These are phyloP conservation scores for Lentinus polychrous DNA, from an alignment of 1,284 basidiomycete species.

Conservation along the genomic window DNA sequence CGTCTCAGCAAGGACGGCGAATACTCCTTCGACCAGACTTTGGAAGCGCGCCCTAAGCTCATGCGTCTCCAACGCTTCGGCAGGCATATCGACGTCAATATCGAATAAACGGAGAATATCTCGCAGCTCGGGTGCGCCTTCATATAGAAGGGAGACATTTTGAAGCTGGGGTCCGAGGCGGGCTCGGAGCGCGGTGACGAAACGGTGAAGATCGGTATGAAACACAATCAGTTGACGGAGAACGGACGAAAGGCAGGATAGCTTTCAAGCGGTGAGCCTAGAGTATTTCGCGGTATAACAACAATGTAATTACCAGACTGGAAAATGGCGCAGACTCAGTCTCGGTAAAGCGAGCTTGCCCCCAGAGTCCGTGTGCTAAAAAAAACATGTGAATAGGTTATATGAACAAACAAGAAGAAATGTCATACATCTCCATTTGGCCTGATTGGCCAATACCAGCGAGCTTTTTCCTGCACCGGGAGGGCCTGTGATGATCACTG, in stretches of 20 bases:
- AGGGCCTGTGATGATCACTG: conserved; percentile 55
- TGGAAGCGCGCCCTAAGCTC: conserved; percentile 64
- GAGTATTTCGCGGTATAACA: neutral
- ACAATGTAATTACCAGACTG: conserved; percentile 40
- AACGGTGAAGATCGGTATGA: conserved; percentile 61
- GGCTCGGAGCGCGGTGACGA: conserved; percentile 49
- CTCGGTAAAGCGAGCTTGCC: conserved; percentile 64
- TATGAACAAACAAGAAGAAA: conserved; percentile 2
- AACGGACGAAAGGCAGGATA: conserved; percentile 60
- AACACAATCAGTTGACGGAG: conserved; percentile 67
- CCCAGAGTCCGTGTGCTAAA: conserved; percentile 64
- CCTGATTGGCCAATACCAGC: conserved; percentile 58
- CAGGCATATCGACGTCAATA: conserved; percentile 42
- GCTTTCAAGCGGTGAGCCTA: conserved; percentile 26
- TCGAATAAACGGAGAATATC: conserved; percentile 53
- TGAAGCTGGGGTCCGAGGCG: conserved; percentile 60
- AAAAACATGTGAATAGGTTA: conserved; percentile 3
- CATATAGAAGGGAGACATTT: conserved; percentile 61
- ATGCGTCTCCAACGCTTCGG: conserved; percentile 46
- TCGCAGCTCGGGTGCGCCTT: conserved; percentile 59
- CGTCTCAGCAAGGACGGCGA: conserved; percentile 59
- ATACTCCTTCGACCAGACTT: conserved; percentile 60
- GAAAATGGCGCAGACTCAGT: conserved; percentile 60
- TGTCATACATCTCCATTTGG: conserved; percentile 57
- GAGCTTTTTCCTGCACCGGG: conserved; percentile 73